These are phyloP conservation scores for Bremia lactucae DNA, from an alignment of 352 stramenopile genomes.

Conservation along the genomic window DNA sequence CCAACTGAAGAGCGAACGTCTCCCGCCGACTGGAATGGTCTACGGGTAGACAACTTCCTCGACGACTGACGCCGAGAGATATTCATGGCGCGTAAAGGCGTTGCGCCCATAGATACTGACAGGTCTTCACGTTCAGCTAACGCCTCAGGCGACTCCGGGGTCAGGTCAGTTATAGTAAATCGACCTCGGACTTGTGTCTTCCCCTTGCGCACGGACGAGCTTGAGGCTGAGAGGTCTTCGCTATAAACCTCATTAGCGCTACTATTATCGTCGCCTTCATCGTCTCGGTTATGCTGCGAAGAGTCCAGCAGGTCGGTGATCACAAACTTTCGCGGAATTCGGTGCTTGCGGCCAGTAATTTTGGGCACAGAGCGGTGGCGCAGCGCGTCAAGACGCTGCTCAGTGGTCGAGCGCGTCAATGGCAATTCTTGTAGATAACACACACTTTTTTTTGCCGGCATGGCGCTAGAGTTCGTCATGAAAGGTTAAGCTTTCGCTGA, in stretches of 20 bases:
- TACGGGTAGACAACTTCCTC: constrained; percentile 11
- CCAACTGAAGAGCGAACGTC: constrained; percentile 16
- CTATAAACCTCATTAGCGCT: constrained; percentile 8
- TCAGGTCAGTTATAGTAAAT: constrained; percentile 80
- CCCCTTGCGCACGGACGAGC: constrained; percentile 22
- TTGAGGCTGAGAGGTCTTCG: constrained; percentile 14
- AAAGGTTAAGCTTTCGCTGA: background rate
- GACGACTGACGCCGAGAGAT: constrained; percentile 6
- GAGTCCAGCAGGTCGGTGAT: constrained; percentile 52
- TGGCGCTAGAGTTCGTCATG: constrained; percentile 24
- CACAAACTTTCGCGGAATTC: constrained; percentile 54
- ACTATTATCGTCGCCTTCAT: constrained; percentile 9
- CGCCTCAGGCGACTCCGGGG: constrained; percentile 44
- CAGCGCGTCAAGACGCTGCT: constrained; percentile 12
- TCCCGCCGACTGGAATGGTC: constrained; percentile 20
- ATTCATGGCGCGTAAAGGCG: constrained; percentile 8
- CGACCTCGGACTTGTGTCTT: constrained; percentile 64
- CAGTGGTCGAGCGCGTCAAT: constrained; percentile 4
- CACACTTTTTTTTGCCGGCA: too few species aligned
- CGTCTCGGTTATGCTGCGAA: background rate
- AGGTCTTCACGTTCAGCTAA: constrained; percentile 27
- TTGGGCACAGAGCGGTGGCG: constrained; percentile 28
- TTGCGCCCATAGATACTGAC: constrained; percentile 14
- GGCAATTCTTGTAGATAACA: constrained; percentile 3
- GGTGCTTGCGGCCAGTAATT: constrained; percentile 46